Evolutionary conservation across 768 basidiomycete genomes (phyloP), one percentile per base, ranked within the genome.

Genomic region (Hericium erinaceus): DNA sequence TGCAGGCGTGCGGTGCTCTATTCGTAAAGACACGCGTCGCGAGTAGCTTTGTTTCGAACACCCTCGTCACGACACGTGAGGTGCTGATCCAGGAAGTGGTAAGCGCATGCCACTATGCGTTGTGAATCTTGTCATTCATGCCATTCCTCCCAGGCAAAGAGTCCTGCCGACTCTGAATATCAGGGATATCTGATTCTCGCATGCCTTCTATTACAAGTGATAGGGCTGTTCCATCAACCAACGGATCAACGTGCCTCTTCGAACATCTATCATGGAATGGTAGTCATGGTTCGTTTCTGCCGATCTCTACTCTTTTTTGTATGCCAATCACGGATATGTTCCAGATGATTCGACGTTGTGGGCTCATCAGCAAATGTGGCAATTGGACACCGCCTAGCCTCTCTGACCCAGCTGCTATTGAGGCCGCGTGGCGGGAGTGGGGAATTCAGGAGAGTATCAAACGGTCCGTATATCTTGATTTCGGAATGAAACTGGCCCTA

Each of bases 1-100:
- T 78, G 80, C 76, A 77, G 65, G 79, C 76, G 38, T 81, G 75
- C 65, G 84, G 78, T 62, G 84, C 77, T 44, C 72, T 78, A 48
- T 79, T 75, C 64, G 77, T 75, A 56, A 78, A 73, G 65, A 78
- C 72, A 15, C 68, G 66, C 33, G 68, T 62, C n/a, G 77, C 79
- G 5, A 60, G 68, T 62, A 66, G 67, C 26, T 82, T 78, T 68
- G 77, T 78, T 63, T 72, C 67, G 40, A 75, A 72, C 55, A 74
- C 71, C 22, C 65, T 77, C 64, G 67, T 64, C n/a, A 72, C 64
- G 51, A 74, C 70, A 55, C 73, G 73, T 55, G 78, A 77, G 65
- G 70, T 71, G 59, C 70, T 80, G 63, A 69, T 75, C 61, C 69
- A 73, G 57, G 78, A 78, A 71, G 75, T 77, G 63, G 82, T 82